Base-by-base conservation (phyloP, 352 stramenopile species). In the Thalassiosira hispida region DNA sequence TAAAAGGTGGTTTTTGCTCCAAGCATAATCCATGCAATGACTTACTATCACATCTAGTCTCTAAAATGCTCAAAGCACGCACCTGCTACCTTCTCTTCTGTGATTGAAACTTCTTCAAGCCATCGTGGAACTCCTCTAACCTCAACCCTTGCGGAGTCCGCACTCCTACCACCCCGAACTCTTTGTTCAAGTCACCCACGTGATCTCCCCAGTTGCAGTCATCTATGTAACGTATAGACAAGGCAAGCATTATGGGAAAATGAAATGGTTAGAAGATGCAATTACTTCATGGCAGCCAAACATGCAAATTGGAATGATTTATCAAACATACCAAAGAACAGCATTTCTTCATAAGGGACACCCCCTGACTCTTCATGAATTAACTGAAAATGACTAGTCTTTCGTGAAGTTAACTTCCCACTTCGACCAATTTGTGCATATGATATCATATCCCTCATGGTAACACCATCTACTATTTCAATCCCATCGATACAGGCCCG, bases 131-230 rank as follows among this genome's bases (percentile, higher is more conserved):
- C 38, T 84, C 64, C 53, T 79, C 46, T 18, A 78, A 56, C 29
- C 62, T 67, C 18, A 90, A 66, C 25, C 83, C 83, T 57, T 79
- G 64, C 0, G 79, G 79, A 38, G 83, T 90, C 12, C 76, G 20
- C 14, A 85, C 52, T 16, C 83, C 76, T 14, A 83, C 44, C 1
- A 90, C 83, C 20, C 83, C 79, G 59, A 79, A 82, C 25, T 47
- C 27, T 51, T 55, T 60, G 33, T 72, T 49, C 5, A 90, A 61
- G 47, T 81, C 62, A 18, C 52, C 67, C 14, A 82, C 79, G 60
- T 90, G 80, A 76, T 90, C 81, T 23, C 70, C 72, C 84, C 84
- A 90, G 77, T 88, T 90, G 46, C 84, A 88, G 55, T 84, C 77
- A n/a, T 85, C 53, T 62, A 16, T 70, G 18, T 0, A 18, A 38